Evolutionary conservation across 352 stramenopile genomes (phyloP), one percentile per base, ranked within the genome.

Genomic region (Phytophthora pseudosyringae): DNA sequence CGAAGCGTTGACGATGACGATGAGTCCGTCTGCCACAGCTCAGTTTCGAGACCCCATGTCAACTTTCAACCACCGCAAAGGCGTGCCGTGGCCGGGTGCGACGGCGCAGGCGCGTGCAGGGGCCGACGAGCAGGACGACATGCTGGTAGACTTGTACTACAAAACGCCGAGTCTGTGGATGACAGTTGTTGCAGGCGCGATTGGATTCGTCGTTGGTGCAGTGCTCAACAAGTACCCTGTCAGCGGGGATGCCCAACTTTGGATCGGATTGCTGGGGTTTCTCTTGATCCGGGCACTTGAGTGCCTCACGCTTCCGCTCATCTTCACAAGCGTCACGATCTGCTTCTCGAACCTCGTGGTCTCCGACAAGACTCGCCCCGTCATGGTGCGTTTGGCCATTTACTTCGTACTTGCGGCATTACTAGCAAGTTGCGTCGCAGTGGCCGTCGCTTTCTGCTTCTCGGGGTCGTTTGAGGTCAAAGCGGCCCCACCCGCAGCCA

Each of bases 241-340:
- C 29, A 65, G 28, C 16, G 35, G 26, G 13, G 73, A 61, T 18
- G 67, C 40, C 2, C 59, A 81, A 52, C 39, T 67, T 16, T 88
- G 77, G 80, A 76, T 88, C 32, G 76, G 73, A 16, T 9, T 80
- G 6, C 5, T 75, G 3, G 79, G 81, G 2, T 65, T 45, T 36
- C 51, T 88, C 5, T 71, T 77, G 51, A 67, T 80, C 15, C 55
- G 58, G 10, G 52, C 61, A 1, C 58, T 88, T 26, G 75, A 85
- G 56, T 89, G 81, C 51, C 69, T 90, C 50, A 80, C 78, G 16
- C 50, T 90, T 13, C 81, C 79, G 35, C 68, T 90, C n/a, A 81
- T 90, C 44, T 90, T 89, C 69, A 89, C 81, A n/a, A 88, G 70
- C 33, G 73, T 89, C 52, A 86, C 76, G 16, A 84, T 83, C 38